Conservation (phyloP, 352 stramenopile species). For the Blastocystis hominis region DNA sequence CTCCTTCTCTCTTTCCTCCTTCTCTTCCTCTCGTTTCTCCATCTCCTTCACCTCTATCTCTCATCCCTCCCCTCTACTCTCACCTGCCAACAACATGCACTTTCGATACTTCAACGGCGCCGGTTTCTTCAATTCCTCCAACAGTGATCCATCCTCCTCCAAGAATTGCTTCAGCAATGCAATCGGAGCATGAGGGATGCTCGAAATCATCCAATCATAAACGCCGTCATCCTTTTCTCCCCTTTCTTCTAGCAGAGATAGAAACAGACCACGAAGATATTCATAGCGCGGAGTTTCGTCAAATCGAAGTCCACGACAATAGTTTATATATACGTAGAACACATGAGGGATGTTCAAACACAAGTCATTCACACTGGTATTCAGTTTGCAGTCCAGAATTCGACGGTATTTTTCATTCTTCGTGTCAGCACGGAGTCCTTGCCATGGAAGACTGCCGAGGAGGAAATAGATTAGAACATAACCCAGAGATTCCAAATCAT, state of each 20-base stretch:
- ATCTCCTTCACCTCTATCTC: neutral
- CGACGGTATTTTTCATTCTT: slow-evolving; percentile 90
- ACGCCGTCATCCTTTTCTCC: neutral
- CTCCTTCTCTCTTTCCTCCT: neutral
- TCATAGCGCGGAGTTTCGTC: slow-evolving; percentile 78
- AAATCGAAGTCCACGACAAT: slow-evolving; percentile 81
- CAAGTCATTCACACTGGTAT: slow-evolving; percentile 60
- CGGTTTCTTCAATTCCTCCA: neutral
- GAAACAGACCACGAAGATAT: slow-evolving; percentile 22
- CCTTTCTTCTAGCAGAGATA: neutral
- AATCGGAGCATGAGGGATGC: too few relatives aligned
- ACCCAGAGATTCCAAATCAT: slow-evolving; percentile 83
- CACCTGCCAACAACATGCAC: slow-evolving; percentile 2
- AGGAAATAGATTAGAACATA: slow-evolving; percentile 89
- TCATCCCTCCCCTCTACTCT: neutral
- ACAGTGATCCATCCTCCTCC: neutral
- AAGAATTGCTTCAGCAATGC: neutral
- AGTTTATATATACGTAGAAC: slow-evolving; percentile 66
- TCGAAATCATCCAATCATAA: neutral
- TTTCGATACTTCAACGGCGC: neutral
- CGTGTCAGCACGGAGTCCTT: slow-evolving; percentile 84
- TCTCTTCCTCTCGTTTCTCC: neutral
- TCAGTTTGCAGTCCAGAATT: slow-evolving; percentile 86
- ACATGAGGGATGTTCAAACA: slow-evolving; percentile 64
- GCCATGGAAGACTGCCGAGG: slow-evolving; percentile 78